A percentile compares a stretch with the other conserved stretches of the same genome.
Evolutionary conservation across 305 asterid genomes (phyloP).

Genomic region (Fraxinus albicans): DNA sequence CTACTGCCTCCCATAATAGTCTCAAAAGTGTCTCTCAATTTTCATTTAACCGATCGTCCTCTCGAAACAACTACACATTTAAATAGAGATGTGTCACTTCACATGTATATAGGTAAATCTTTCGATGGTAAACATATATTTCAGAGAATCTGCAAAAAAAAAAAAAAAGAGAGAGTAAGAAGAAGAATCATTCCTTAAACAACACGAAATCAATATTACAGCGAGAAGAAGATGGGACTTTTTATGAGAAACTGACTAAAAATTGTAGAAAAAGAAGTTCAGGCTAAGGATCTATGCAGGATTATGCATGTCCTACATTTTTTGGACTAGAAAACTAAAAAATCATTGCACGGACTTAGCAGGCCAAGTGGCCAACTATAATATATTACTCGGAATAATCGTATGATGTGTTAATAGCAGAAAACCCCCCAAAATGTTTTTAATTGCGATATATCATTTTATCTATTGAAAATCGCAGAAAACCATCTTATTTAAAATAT

Average conservation of each 20-base stretch:
- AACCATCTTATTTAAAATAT: too few relatives aligned
- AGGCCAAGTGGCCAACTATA: conserved; percentile 27
- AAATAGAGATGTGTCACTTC: too few relatives aligned
- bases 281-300: conserved; percentile 17
- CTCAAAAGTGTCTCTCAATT: too few relatives aligned
- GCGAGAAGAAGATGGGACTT: not conserved
- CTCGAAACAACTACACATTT: too few relatives aligned
- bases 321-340: conserved; percentile 21
- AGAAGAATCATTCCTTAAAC: conserved; percentile 16
- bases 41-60: too few relatives aligned
- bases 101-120: not conserved
- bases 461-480: too few relatives aligned
- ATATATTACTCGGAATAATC: not conserved
- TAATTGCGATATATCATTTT: too few relatives aligned
- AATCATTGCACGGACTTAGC: conserved; percentile 36
- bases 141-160: conserved; percentile 4
- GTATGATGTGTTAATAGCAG: too few relatives aligned
- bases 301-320: conserved; percentile 21
- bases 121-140: not conserved
- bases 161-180: not conserved
- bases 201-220: conserved; percentile 3
- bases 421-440: too few relatives aligned
- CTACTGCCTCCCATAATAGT: too few relatives aligned
- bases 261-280: not conserved
- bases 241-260: not conserved